phyloP scores from a whole-genome alignment of 116 monocot genomes.

The Zostera marina region DNA sequence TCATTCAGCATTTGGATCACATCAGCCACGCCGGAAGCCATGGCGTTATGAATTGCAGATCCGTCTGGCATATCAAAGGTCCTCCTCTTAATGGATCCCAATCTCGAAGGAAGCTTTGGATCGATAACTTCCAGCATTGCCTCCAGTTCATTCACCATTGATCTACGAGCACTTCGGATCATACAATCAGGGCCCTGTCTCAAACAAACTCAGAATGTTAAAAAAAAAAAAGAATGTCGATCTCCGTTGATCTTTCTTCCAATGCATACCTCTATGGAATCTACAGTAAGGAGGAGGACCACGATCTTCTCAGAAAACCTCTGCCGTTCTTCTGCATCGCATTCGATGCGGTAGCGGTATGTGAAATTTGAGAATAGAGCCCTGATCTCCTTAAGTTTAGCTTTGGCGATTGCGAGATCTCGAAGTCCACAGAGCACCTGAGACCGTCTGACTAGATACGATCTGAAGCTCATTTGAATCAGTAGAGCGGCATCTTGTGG shows the following conservation, averaged over 20 bases:
- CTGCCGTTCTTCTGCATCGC: slow-evolving; percentile 64
- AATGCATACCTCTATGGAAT: slow-evolving; percentile 67
- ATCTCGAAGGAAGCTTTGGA: slow-evolving; percentile 4
- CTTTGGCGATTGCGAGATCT: slow-evolving; percentile 72
- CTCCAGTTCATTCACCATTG: slow-evolving; percentile 10
- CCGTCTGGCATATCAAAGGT: slow-evolving; percentile 63
- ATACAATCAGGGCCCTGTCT: slow-evolving; percentile 5
- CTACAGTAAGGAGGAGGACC: slow-evolving; percentile 77
- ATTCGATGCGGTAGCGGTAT: slow-evolving; percentile 50
- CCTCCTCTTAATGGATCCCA: slow-evolving; percentile 34
- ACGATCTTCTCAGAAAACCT: slow-evolving; percentile 88
- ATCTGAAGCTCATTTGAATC: slow-evolving; percentile 66
- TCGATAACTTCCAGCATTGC: slow-evolving; percentile 9
- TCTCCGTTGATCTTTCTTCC: too few species aligned
- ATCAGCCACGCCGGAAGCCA: slow-evolving; percentile 38
- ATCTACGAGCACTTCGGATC: slow-evolving; percentile 6
- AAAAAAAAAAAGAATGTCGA: too few species aligned
- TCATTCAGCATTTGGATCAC: slow-evolving; percentile 56
- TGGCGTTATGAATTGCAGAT: slow-evolving; percentile 25
- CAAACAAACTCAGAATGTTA: neutral
- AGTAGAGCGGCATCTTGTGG: slow-evolving; percentile 79
- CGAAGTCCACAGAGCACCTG: slow-evolving; percentile 57
- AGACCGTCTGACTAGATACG: slow-evolving; percentile 53
- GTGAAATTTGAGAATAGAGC: slow-evolving; percentile 62
- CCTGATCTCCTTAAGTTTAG: slow-evolving; percentile 83